These are phyloP conservation scores for Ascochyta koolunga DNA, from an alignment of 2,329 filamentous ascomycete species.

Conservation along the genomic window DNA sequence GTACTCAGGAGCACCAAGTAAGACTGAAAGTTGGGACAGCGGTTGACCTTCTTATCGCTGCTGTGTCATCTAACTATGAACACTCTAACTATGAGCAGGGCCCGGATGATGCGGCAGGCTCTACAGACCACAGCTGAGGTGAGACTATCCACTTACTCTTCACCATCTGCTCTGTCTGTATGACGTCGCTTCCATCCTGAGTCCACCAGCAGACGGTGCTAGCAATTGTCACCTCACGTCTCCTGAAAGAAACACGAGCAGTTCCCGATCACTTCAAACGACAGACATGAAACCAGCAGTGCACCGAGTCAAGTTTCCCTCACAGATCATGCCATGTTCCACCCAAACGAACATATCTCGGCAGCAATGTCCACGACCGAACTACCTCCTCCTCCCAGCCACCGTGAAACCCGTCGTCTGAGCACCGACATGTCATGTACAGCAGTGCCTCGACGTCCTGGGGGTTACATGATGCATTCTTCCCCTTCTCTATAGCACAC, in stretches of 20 bases:
- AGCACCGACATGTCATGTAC: too few relatives aligned
- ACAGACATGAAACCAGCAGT: slow-evolving; percentile 11
- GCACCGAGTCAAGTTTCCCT: neutral
- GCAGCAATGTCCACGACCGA: neutral
- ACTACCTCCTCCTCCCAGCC: neutral
- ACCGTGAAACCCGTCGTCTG: neutral
- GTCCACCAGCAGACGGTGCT: too few relatives aligned
- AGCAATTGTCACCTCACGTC: neutral
- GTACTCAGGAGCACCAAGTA: too few relatives aligned
- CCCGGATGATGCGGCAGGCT: slow-evolving; percentile 4
- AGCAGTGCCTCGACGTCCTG: too few relatives aligned
- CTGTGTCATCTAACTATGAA: slow-evolving; percentile 5
- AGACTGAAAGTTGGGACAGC: slow-evolving; percentile 1
- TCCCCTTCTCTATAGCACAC: neutral
- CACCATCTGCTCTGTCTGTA: slow-evolving; percentile 7
- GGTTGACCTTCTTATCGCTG: slow-evolving; percentile 9
- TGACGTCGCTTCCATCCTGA: slow-evolving; percentile 6
- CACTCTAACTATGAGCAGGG: slow-evolving; percentile 6
- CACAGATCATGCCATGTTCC: neutral
- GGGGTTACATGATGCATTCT: neutral
- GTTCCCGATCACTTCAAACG: slow-evolving; percentile 9
- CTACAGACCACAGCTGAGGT: neutral
- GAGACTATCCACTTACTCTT: neutral
- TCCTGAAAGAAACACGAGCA: neutral
- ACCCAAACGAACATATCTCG: neutral